Evolutionary conservation across 768 basidiomycete species (phyloP).

Genomic region (Omphalotus guepiniiformis): DNA sequence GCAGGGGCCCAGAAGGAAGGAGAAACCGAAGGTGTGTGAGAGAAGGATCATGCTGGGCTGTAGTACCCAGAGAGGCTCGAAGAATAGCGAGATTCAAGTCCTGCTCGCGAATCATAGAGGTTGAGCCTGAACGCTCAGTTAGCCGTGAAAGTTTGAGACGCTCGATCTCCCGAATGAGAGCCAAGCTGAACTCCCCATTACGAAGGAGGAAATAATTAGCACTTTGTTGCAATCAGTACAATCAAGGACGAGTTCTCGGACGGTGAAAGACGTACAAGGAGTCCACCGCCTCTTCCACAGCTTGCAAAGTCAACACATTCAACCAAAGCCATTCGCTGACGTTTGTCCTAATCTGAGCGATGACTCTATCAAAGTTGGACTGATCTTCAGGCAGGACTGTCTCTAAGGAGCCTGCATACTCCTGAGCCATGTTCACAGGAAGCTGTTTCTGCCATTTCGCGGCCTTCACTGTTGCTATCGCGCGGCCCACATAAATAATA

Average conservation of each 20-base stretch:
- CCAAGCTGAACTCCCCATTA: conserved; percentile 82
- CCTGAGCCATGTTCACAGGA: conserved; percentile 59
- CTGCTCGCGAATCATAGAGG: conserved; percentile 84
- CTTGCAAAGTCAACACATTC: conserved; percentile 78
- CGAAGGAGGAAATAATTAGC: conserved; percentile 86
- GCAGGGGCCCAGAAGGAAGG: conserved; percentile 76
- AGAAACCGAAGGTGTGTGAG: conserved; percentile 70
- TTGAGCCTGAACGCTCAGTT: conserved; percentile 56
- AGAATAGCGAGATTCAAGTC: conserved; percentile 85
- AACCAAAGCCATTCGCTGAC: conserved; percentile 95
- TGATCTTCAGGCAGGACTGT: conserved; percentile 70
- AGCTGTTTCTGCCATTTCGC: conserved; percentile 78
- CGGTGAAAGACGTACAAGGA: conserved; percentile 56
- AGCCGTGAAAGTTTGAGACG: conserved; percentile 77
- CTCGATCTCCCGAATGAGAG: conserved; percentile 84
- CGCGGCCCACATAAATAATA: conserved; percentile 82
- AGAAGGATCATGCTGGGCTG: conserved; percentile 80
- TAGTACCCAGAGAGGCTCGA: conserved; percentile 84
- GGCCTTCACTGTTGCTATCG: conserved; percentile 77
- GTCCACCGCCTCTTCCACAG: conserved; percentile 81
- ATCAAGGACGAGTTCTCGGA: conserved; percentile 1
- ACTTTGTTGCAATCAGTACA: conserved; percentile 35
- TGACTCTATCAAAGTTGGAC: conserved; percentile 69
- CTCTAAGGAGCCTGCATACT: conserved; percentile 63
- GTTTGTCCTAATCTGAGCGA: conserved; percentile 71